A percentile compares a stretch with the other conserved stretches of the same genome.
Evolutionary conservation across 208 protist species (phyloP).

Genomic region (Blechomonas ayalai): DNA sequence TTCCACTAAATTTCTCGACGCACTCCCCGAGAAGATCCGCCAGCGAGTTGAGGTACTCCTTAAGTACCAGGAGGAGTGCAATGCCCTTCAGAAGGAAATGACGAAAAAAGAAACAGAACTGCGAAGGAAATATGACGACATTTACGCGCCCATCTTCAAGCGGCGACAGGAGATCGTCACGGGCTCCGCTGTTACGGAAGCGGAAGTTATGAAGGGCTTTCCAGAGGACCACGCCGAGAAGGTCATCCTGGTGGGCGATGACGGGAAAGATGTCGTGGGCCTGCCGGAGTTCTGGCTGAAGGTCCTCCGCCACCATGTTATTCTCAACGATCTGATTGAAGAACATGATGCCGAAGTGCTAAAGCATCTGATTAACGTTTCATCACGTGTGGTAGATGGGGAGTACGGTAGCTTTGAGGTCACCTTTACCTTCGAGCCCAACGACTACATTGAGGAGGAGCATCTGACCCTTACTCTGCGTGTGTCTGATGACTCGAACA

Average conservation of each 20-base stretch:
- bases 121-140: constrained; percentile 58
- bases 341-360: constrained; percentile 71
- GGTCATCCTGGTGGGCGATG: constrained; percentile 16
- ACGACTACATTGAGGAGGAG: constrained; percentile 72
- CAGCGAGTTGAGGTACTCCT: constrained; percentile 69
- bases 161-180: constrained; percentile 72
- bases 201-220: constrained; percentile 40
- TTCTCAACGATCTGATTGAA: constrained; percentile 55
- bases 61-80: constrained; percentile 62
- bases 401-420: constrained; percentile 60
- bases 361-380: constrained; percentile 56
- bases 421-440: constrained; percentile 76
- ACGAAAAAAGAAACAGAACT: constrained; percentile 67
- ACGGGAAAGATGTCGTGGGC: constrained; percentile 18
- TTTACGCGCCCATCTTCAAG: constrained; percentile 50
- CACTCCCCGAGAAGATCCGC: constrained; percentile 74
- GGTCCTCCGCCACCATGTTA: constrained; percentile 61
- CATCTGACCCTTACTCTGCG: constrained; percentile 45
- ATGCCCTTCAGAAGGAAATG: constrained; percentile 38
- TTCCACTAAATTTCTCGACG: constrained; percentile 72
- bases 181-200: constrained; percentile 44
- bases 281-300: constrained; percentile 70
- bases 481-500: constrained; percentile 25
- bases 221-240: constrained; percentile 23
- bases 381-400: constrained; percentile 35